These are phyloP conservation scores for Tylopilus orsonianus DNA, from an alignment of 1,284 basidiomycete genomes.

Conservation along the genomic window DNA sequence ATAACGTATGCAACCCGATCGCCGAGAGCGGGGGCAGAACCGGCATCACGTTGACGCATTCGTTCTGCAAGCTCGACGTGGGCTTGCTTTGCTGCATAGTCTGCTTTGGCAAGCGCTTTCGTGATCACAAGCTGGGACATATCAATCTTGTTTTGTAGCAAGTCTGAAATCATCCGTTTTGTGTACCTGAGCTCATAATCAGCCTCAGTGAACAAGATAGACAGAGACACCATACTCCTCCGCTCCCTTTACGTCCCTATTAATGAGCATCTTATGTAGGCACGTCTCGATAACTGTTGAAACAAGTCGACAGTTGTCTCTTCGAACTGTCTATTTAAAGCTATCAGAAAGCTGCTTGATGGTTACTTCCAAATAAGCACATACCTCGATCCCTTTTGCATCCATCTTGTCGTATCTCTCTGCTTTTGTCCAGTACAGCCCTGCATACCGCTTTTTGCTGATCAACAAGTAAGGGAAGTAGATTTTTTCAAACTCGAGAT, in stretches of 20 bases:
- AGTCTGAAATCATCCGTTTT: conserved; percentile 89
- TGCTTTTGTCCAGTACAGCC: conserved; percentile 90
- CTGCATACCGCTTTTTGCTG: conserved; percentile 96
- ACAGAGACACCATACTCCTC: conserved; percentile 64
- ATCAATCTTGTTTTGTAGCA: conserved; percentile 93
- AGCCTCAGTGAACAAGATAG: conserved; percentile 10
- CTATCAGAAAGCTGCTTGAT: background rate
- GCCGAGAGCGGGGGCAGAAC: conserved; percentile 89
- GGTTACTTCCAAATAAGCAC: conserved; percentile 20
- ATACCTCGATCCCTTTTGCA: conserved; percentile 94
- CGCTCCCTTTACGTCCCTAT: conserved; percentile 88
- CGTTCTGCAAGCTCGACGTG: conserved; percentile 92
- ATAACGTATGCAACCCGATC: conserved; percentile 98
- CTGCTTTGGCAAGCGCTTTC: conserved; percentile 88
- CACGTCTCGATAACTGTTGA: conserved; percentile 97
- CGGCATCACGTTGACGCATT: conserved; percentile 94
- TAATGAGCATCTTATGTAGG: conserved; percentile 93
- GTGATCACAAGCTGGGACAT: conserved; percentile 99
- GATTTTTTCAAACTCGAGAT: conserved; percentile 97
- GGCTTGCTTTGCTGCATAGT: conserved; percentile 90
- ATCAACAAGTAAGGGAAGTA: conserved; percentile 97
- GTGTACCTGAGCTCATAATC: conserved; percentile 64
- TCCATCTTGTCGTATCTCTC: conserved; percentile 99
- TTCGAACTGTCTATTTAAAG: conserved; percentile 79
- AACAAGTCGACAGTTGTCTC: conserved; percentile 94